A percentile compares a stretch with the other conserved stretches of the same genome.
Evolutionary conservation across 495 filamentous ascomycete genomes (phyloP).

Genomic region (Penicillium pancosmium): DNA sequence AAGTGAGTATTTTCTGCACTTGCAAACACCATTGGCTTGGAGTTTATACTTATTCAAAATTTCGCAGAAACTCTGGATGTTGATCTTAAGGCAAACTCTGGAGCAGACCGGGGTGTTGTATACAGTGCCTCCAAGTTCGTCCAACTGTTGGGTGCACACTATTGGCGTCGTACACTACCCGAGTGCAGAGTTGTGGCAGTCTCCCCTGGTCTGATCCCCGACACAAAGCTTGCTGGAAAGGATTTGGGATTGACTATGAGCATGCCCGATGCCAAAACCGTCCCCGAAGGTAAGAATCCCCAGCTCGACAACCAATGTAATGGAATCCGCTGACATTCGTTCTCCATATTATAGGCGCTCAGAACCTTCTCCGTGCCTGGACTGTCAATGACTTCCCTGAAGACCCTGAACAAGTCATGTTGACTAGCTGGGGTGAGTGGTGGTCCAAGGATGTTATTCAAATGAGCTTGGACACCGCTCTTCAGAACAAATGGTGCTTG

Average conservation of each 20-base stretch:
- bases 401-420: conserved; percentile 34
- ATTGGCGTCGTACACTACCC: conserved; percentile 32
- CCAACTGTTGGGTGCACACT: conserved; percentile 30
- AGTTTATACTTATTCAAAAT: no score
- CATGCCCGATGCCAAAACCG: conserved; percentile 37
- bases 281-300: conserved; percentile 29
- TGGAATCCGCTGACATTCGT: conserved; percentile 1
- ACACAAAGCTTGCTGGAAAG: conserved; percentile 29
- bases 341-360: conserved; percentile 19
- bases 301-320: neutral
- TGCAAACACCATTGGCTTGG: no score
- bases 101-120: conserved; percentile 19
- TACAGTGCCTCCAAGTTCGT: conserved; percentile 36
- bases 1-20: conserved; percentile 15
- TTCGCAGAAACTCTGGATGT: conserved; percentile 29
- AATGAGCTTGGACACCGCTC: conserved; percentile 21
- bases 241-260: conserved; percentile 27
- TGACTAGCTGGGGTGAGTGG: conserved; percentile 40
- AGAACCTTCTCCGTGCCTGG: conserved; percentile 30
- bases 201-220: conserved; percentile 32
- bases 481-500: conserved; percentile 35
- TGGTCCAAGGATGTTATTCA: conserved; percentile 34
- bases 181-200: conserved; percentile 31
- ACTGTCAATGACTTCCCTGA: conserved; percentile 22
- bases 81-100: conserved; percentile 33